A percentile compares a stretch with the other conserved stretches of the same genome.
These are phyloP conservation scores for Oenanthe javanica DNA, from an alignment of 140 eudicot species.

Conservation along the genomic window DNA sequence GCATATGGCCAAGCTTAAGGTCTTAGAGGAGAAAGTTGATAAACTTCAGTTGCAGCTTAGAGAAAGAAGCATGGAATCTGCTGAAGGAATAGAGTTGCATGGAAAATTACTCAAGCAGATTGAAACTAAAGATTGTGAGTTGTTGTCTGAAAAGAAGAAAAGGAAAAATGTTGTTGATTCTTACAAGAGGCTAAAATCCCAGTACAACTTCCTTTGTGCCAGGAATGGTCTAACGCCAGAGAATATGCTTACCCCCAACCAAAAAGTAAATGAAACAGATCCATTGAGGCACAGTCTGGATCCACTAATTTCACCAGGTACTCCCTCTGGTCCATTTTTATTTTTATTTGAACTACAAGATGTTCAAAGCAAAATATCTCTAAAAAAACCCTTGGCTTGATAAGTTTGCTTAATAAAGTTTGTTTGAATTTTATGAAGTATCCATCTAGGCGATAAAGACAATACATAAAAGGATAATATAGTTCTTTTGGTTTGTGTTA, in stretches of 20 bases:
- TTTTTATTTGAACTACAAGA: too few species aligned
- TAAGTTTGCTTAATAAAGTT: not conserved
- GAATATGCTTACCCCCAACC: conserved; percentile 31
- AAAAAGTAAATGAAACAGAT: conserved; percentile 37
- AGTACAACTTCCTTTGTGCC: conserved; percentile 51
- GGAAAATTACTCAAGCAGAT: conserved; percentile 62
- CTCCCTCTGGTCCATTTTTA: not conserved
- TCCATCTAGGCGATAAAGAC: not conserved
- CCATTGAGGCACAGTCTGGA: conserved; percentile 24
- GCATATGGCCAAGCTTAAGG: conserved; percentile 44
- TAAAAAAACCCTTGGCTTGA: not conserved
- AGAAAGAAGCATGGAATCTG: conserved; percentile 39
- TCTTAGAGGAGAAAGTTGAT: conserved; percentile 49
- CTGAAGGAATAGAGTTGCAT: conserved; percentile 63
- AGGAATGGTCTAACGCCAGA: conserved; percentile 47
- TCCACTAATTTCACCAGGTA: conserved; percentile 44
- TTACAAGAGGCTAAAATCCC: conserved; percentile 80
- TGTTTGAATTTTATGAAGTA: not conserved
- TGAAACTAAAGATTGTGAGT: conserved; percentile 51
- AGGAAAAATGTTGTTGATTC: conserved; percentile 41
- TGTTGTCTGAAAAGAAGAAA: conserved; percentile 52
- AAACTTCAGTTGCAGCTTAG: conserved; percentile 41
- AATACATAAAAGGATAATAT: not conserved
- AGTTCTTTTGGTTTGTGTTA: not conserved
- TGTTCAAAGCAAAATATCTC: not conserved